Evolutionary conservation across 768 basidiomycete genomes (phyloP), one percentile per base, ranked within the genome.

Genomic region (Auriculariales sp.): DNA sequence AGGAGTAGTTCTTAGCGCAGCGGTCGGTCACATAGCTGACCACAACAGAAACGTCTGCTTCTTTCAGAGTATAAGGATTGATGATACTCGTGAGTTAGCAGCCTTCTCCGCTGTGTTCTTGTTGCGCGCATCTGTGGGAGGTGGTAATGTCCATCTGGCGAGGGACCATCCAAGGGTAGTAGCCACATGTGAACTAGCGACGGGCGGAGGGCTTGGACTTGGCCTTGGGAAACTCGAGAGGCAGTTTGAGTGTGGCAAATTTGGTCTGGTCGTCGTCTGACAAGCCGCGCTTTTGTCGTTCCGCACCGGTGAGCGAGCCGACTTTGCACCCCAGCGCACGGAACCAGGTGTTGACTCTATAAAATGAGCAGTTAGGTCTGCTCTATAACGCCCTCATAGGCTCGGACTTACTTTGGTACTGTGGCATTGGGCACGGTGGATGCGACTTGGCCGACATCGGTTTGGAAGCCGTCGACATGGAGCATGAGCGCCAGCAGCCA

Each of bases 401-500:
- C 62, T 75, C 84, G 71, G 89, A 68, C 85, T 54, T 57, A 94
- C 92, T 77, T 79, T 4, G 69, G 47, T 10, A 73, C 58, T 3
- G 74, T 59, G 70, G 89, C 39, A 24, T 44, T 74, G 54, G 72
- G 77, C 5, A 97, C 64, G 64, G 95, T 93, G 5, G 71, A 67
- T 2, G 90, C 85, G 29, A 95, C 65, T 27, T 73, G 58, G 2
- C 71, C 67, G 0, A 80, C 71, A 54, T 95, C 81, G 0, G 81
- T 75, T 0, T 79, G 77, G 57, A 77, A 94, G 48, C 79, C 76
- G 54, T 95, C 91, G 5, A 91, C 61, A 46, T 74, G 78, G 27
- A 95, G 74, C 58, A 82, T 87, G 0, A 94, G 67, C 1, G 84
- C 81, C 53, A 94, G 83, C 59, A 92, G 73, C 57, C 89, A 77